Conservation (phyloP, 257 asterid genomes). For the Solanum neorickii region DNA sequence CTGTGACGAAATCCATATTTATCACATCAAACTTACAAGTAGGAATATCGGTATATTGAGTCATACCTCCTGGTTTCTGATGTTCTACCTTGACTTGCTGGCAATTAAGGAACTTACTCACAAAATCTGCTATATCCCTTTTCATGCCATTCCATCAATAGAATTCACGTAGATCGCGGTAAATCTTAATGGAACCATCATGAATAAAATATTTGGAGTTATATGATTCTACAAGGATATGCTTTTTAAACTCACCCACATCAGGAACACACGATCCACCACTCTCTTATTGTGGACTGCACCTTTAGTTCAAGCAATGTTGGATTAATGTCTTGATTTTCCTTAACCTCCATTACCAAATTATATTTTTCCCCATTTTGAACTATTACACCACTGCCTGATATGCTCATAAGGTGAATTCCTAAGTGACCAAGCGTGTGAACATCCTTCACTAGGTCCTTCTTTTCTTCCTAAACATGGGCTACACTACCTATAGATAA, state of each 20-base stretch:
- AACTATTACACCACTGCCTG: background rate
- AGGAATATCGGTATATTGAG: background rate
- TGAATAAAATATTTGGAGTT: background rate
- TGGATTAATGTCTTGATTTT: background rate
- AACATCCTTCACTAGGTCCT: background rate
- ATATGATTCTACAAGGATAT: background rate
- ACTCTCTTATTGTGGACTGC: background rate
- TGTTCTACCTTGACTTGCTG: background rate
- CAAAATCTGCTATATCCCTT: no score
- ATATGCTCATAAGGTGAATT: background rate
- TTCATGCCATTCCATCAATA: background rate
- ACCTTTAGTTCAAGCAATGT: no score
- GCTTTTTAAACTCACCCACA: background rate
- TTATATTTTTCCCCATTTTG: background rate
- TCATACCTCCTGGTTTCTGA: no score
- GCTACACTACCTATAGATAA: background rate
- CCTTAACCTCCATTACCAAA: background rate
- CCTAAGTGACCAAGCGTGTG: background rate
- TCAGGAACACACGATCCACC: background rate
- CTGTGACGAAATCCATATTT: background rate
- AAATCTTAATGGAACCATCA: background rate
- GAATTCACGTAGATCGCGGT: rapidly evolving
- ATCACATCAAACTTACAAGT: background rate
- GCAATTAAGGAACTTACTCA: background rate
- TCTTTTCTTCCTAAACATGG: background rate